Percentiles rank a stretch among this genome's conserved stretches.
These are phyloP conservation scores for Aphanoascus verrucosus DNA, from an alignment of 2,329 filamentous ascomycete genomes.

Conservation along the genomic window DNA sequence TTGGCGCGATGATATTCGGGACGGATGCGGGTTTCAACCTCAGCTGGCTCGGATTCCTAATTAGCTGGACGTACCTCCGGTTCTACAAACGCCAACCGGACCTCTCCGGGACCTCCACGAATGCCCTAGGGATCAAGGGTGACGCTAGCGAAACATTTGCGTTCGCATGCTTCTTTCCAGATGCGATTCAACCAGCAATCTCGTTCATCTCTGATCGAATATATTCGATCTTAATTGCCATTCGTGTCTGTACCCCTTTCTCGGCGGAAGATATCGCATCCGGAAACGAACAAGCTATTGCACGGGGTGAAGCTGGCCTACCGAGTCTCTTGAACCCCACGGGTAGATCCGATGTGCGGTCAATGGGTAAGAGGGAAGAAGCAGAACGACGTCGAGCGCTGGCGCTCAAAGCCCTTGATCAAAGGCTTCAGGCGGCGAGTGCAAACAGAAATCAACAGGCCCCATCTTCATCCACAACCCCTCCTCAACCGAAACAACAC, in stretches of 20 bases:
- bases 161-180: conserved; percentile 91
- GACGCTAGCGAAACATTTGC: conserved; percentile 95
- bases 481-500: conserved; percentile 28
- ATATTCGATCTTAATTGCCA: conserved; percentile 61
- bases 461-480: conserved; percentile 41
- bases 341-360: conserved; percentile 34
- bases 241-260: conserved; percentile 76
- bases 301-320: conserved; percentile 50
- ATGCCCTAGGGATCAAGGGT: conserved; percentile 55
- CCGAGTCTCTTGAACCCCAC: conserved; percentile 48
- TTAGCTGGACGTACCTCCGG: conserved; percentile 88
- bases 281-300: conserved; percentile 59
- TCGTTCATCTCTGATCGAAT: conserved; percentile 61
- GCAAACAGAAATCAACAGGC: conserved; percentile 37
- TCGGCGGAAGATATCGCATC: conserved; percentile 67
- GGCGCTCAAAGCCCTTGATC: conserved; percentile 82
- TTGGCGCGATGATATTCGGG: conserved; percentile 53
- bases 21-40: conserved; percentile 72
- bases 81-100: conserved; percentile 70
- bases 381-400: conserved; percentile 81
- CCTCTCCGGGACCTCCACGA: conserved; percentile 44
- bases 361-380: conserved; percentile 68
- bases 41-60: conserved; percentile 68
- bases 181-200: conserved; percentile 66
- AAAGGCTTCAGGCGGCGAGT: conserved; percentile 77